Percentiles rank a stretch among this genome's conserved stretches.
phyloP scores from a whole-genome alignment of 768 basidiomycete species.

The Galerina sulciceps region DNA sequence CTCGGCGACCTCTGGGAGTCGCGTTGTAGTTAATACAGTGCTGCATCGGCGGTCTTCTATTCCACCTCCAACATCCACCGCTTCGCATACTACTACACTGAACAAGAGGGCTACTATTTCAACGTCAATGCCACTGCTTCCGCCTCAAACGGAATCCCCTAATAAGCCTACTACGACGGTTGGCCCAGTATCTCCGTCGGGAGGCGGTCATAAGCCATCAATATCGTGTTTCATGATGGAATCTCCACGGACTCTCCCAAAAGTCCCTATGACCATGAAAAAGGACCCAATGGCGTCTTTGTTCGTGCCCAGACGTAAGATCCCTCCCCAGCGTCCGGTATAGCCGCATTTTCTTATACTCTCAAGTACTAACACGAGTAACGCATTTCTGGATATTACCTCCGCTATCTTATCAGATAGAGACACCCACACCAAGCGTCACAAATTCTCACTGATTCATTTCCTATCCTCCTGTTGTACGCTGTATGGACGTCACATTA shows the following conservation, averaged over 20 bases:
- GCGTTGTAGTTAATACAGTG: constrained; percentile 58
- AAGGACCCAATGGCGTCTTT: constrained; percentile 65
- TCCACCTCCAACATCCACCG: constrained; percentile 14
- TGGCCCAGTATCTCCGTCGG: neutral
- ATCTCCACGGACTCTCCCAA: constrained; percentile 25
- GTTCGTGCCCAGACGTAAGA: constrained; percentile 80
- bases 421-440: neutral
- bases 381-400: neutral
- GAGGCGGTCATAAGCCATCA: neutral
- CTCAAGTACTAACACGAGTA: constrained; percentile 6
- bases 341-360: constrained; percentile 16
- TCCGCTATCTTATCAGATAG: constrained; percentile 24
- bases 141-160: constrained; percentile 17
- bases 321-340: constrained; percentile 56
- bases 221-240: neutral
- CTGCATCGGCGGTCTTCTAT: constrained; percentile 38
- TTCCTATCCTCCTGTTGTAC: constrained; percentile 4
- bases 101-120: constrained; percentile 7
- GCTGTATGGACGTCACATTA: constrained; percentile 12
- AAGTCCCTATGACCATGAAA: constrained; percentile 46
- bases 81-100: constrained; percentile 18
- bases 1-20: constrained; percentile 37
- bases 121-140: constrained; percentile 11
- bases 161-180: constrained; percentile 8
- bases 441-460: constrained; percentile 1